These are phyloP conservation scores for Chamaenerion angustifolium DNA, from an alignment of 345 rosid species.

Conservation along the genomic window DNA sequence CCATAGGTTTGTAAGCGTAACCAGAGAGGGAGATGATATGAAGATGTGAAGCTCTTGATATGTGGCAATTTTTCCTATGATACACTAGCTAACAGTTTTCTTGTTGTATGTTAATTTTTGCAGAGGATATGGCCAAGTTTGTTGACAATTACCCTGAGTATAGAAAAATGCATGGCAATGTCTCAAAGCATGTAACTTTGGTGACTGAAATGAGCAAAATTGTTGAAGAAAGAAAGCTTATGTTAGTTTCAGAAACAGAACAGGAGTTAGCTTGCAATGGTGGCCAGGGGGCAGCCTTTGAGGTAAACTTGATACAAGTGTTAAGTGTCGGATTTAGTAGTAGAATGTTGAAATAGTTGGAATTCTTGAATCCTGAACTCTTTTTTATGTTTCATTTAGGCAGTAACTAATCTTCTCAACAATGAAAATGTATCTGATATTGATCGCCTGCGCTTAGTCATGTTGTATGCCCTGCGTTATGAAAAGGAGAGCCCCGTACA, in stretches of 20 bases:
- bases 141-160: constrained; percentile 94
- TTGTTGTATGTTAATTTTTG: constrained; percentile 9
- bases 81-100: too few species aligned
- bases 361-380: constrained; percentile 6
- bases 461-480: constrained; percentile 88
- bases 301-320: constrained; percentile 30
- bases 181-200: constrained; percentile 89
- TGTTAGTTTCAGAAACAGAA: constrained; percentile 84
- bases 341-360: too few species aligned
- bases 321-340: background rate
- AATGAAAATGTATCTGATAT: constrained; percentile 80
- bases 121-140: constrained; percentile 99
- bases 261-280: constrained; percentile 98
- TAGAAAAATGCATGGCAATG: constrained; percentile 95
- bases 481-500: constrained; percentile 98
- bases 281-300: constrained; percentile 96
- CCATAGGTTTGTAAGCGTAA: constrained; percentile 51
- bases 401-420: constrained; percentile 71
- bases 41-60: constrained; percentile 5
- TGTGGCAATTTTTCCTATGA: too few species aligned
- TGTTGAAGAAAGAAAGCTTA: constrained; percentile 85
- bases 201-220: constrained; percentile 97
- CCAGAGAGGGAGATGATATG: constrained; percentile 1
- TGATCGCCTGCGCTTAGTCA: constrained; percentile 72
- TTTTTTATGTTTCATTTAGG: constrained; percentile 38